A percentile compares a stretch with the other conserved stretches of the same genome.
Conservation (phyloP, 345 rosid genomes). For the Tarenaya hassleriana region DNA sequence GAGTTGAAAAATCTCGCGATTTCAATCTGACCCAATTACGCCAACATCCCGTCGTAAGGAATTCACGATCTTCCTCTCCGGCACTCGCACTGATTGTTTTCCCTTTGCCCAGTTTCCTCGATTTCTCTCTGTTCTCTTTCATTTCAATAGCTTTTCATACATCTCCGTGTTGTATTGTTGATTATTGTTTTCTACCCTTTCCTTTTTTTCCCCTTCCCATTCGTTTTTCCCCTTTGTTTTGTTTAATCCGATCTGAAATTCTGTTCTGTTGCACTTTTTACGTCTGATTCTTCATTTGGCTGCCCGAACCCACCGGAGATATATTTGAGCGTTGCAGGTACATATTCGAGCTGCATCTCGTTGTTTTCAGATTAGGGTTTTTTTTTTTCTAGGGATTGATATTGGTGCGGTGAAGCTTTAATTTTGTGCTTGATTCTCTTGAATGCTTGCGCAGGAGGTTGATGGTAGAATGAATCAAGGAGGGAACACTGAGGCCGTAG, state of each 20-base stretch:
- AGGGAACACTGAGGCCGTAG: slow-evolving; percentile 49
- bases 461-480: slow-evolving; percentile 71
- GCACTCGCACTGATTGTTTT: slow-evolving; percentile 19
- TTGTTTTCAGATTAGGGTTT: slow-evolving; percentile 19
- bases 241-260: slow-evolving; percentile 26
- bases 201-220: not conserved
- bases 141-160: slow-evolving; percentile 17
- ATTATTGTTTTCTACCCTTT: not conserved
- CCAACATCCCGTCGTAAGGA: slow-evolving; percentile 11
- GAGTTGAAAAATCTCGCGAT: no score
- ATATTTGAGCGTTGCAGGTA: slow-evolving; percentile 20
- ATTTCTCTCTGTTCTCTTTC: slow-evolving; percentile 23
- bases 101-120: slow-evolving; percentile 25
- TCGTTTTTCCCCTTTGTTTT: slow-evolving; percentile 4
- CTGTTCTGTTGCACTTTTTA: slow-evolving; percentile 14
- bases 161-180: slow-evolving; percentile 13
- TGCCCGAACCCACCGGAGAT: slow-evolving; percentile 10
- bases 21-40: not conserved
- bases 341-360: not conserved
- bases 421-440: not conserved
- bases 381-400: slow-evolving; percentile 11
- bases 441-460: slow-evolving; percentile 33
- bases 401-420: not conserved
- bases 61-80: slow-evolving; percentile 21
- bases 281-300: slow-evolving; percentile 15